Evolutionary conservation across 805 yeast species (phyloP), one percentile per base, ranked within the genome.

Genomic region (Candida maltosa): DNA sequence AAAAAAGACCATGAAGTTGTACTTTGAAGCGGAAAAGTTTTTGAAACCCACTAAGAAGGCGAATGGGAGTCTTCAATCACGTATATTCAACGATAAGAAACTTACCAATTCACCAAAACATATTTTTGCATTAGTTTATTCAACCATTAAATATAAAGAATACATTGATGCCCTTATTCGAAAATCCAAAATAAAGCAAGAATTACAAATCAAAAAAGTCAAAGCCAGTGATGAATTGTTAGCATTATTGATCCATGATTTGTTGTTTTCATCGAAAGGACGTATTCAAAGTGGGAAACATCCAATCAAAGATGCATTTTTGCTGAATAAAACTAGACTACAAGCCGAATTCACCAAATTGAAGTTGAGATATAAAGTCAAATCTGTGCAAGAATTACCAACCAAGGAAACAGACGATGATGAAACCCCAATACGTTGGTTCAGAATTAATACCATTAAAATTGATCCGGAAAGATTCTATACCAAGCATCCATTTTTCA

Each of bases 231-330:
- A 73, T 35, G 62, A 69, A 11, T 57, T 84, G 31, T 76, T 84
- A 2, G 42, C 80, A 35, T 63, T 91, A 6, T 59, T 91, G 58
- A 82, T 82, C 1, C 95, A 91, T 51, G 98, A 91, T 60, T 65
- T 87, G 35, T 57, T 89, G 5, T 71, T 93, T 38, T 74, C 91
- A 5, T 75, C 78, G 44, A 70, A 78, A 18, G 93, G 94, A 8
- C 65, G 96, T 42, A 83, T 91, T 40, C 94, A 87, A 54, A 82
- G 87, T 70, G 94, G 94, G 5, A 89, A 88, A 49, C 87, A 83
- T 42, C 85, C 91, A 1, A 70, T 87, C 39, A 93, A 93, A 52
- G 93, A 85, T 32, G 83, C 85, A 9, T 69, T 93, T 4, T 62
- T 93, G 37, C 72, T 78, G 40, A 83, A 88, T 55, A 86, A 84